Base-by-base conservation (phyloP, 805 yeast species). In the Sporopachydermia quercuum region DNA sequence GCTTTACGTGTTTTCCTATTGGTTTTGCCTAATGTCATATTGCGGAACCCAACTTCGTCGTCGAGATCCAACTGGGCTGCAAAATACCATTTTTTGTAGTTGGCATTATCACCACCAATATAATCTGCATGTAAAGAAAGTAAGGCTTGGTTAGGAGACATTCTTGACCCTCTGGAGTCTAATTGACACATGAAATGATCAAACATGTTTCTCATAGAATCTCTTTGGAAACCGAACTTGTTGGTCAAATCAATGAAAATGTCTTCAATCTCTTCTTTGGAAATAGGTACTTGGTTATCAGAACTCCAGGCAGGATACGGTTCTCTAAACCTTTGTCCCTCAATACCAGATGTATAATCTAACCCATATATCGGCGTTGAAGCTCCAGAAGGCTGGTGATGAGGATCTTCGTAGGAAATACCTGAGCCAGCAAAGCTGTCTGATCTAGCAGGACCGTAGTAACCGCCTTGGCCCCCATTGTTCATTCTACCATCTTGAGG, bases 281-380 rank as follows among this genome's bases (percentile, higher is more conserved):
- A 68, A 37, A 91, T 70, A 5, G 96, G 95, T 16, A 79, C 82
- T 55, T 77, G 69, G 42, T 66, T 87, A 61, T 91, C 97, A 37
- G 94, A 94, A 17, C 96, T 83, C 98, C 98, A 91, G 39, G 98
- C 97, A 36, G 99, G 98, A 60, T 89, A 91, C 23, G 98, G 99
- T 60, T 91, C 91, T 36, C 86, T 75, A 51, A 94, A 52, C 33
- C 57, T 49, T 18, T 45, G 46, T 14, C 41, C 51, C 70, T 63
- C 78, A 68, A 77, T 63, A 53, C 82, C 40, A 36, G 37, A 37
- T 33, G 42, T 45, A 40, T 65, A 68, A 44, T 68, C 71, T 42
- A 76, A 75, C 34, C 91, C 93, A 55, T 82, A 82, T 49, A 84
- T 74, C 15, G 98, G 97, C 35, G 98, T 91, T 2, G 95, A 84